Evolutionary conservation across 2,329 filamentous ascomycete genomes (phyloP), one percentile per base, ranked within the genome.

Genomic region (Grosmannia serpens): DNA sequence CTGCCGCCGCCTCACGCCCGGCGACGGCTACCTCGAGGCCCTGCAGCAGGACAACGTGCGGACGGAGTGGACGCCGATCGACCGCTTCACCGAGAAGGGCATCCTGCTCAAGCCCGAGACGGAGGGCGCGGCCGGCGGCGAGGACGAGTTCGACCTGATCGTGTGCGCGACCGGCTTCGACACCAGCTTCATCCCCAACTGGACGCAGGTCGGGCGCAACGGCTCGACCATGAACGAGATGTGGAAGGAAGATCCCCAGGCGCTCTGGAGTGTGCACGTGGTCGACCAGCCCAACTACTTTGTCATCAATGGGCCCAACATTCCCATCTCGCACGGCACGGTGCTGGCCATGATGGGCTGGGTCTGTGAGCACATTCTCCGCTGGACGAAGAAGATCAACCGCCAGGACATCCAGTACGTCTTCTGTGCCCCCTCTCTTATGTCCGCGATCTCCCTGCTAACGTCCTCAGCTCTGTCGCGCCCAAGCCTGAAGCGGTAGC

Each of bases 41-140:
- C 67, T 78, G 50, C 68, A 68, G 3, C 61, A 73, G 59, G 67
- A 70, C 20, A 79, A 81, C 53, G 74, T 78, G 8, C 65, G 68
- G 13, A 69, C 70, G 6, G 69, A 75, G 33, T 69, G 68, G 33
- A 69, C 71, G 15, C 65, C 64, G 2, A 76, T 80, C 63, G 60
- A 65, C 17, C 65, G 67, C 50, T 65, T 78, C 54, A 68, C 68
- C 0, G 61, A 65, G 0, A 63, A 66, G 9, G 73, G 74, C 2
- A 60, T 69, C 31, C 11, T 41, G 33, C 51, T 53, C 17, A 24
- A 35, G 51, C n/a, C 51, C 17, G 51, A 35, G n/a, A 60, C 66
- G 20, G 41, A n/a, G 13, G 55, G 59, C 10, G 65, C 69, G 1
- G 73, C 68, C 50, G 70, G 68, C 22, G 60, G 59, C 44, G 58